These are phyloP conservation scores for Aspergillus kassunensis DNA, from an alignment of 495 filamentous ascomycete genomes.

Conservation along the genomic window DNA sequence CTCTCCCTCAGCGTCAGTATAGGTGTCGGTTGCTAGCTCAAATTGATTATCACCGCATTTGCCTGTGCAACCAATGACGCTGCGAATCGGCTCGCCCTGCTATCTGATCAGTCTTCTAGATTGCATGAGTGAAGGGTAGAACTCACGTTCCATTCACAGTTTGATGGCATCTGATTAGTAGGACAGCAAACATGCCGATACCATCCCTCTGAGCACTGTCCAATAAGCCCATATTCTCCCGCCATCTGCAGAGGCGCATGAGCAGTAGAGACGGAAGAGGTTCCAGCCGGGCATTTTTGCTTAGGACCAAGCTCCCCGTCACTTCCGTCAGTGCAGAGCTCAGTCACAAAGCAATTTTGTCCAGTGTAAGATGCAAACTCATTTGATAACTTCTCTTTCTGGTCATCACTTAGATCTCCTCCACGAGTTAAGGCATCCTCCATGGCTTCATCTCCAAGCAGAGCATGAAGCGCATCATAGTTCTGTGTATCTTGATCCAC, in stretches of 20 bases:
- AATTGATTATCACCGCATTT: too few species aligned
- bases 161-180: constrained; percentile 24
- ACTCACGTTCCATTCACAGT: constrained; percentile 31
- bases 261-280: constrained; percentile 13
- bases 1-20: too few species aligned
- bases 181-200: constrained; percentile 34
- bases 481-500: constrained; percentile 4
- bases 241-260: constrained; percentile 19
- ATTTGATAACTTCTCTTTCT: not conserved
- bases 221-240: not conserved
- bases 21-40: too few species aligned
- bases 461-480: not conserved
- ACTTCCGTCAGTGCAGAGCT: constrained; percentile 20
- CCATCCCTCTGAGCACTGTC: constrained; percentile 10
- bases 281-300: constrained; percentile 22
- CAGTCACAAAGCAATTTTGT: constrained; percentile 27
- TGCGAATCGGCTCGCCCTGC: too few species aligned
- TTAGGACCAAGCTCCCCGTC: constrained; percentile 10
- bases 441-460: not conserved
- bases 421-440: not conserved
- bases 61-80: too few species aligned
- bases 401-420: not conserved
- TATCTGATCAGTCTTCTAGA: too few species aligned
- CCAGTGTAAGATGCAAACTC: constrained; percentile 22
- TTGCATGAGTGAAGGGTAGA: too few species aligned